phyloP scores from a whole-genome alignment of 2,329 filamentous ascomycete genomes.

The Epichloe elymi region DNA sequence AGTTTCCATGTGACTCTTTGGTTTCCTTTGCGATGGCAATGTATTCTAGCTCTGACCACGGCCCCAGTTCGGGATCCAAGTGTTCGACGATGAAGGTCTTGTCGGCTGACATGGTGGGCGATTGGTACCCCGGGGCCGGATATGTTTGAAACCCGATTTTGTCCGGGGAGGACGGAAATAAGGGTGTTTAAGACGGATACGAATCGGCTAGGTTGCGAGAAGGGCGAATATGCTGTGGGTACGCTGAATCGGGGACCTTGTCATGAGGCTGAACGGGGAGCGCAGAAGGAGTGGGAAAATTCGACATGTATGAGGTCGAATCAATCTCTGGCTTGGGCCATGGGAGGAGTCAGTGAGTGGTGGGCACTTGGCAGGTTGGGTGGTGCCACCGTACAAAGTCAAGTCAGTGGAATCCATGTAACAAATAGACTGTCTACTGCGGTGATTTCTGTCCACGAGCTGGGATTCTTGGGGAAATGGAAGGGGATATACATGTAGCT shows the following conservation, averaged over 20 bases:
- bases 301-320: neutral
- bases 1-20: slow-evolving; percentile 48
- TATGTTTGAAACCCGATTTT: neutral
- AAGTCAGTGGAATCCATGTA: too few relatives aligned
- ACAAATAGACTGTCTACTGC: too few relatives aligned
- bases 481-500: neutral
- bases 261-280: neutral
- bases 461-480: neutral
- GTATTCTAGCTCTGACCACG: slow-evolving; percentile 93
- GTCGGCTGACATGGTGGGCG: slow-evolving; percentile 23
- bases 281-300: neutral
- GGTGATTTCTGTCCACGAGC: too few relatives aligned
- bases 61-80: slow-evolving; percentile 84
- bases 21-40: slow-evolving; percentile 75
- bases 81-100: slow-evolving; percentile 94
- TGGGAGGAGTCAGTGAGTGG: too few relatives aligned
- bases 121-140: neutral
- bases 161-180: neutral
- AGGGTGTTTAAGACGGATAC: neutral
- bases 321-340: neutral
- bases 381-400: too few relatives aligned
- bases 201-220: too few relatives aligned
- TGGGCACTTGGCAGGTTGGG: too few relatives aligned
- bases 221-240: too few relatives aligned
- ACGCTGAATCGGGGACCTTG: too few relatives aligned